Conservation (phyloP, 2,329 filamentous ascomycete genomes). For the Emergomyces orientalis region DNA sequence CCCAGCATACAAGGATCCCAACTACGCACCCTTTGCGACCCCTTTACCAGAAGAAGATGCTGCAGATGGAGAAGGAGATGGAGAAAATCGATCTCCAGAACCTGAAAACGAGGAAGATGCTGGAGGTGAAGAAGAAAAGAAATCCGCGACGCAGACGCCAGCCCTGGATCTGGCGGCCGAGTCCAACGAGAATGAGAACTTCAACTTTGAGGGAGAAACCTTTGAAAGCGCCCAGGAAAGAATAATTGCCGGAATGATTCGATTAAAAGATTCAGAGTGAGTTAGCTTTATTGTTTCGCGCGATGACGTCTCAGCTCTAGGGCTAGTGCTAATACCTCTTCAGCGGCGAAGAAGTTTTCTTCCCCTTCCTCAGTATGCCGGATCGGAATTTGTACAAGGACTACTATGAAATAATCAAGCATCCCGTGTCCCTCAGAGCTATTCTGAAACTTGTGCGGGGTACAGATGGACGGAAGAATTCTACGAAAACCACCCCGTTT, state of each 20-base stretch:
- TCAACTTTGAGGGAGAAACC: conserved; percentile 58
- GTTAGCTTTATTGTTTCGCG: conserved; percentile 21
- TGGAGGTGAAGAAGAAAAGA: conserved; percentile 9
- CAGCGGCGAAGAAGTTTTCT: conserved; percentile 58
- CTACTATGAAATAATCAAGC: conserved; percentile 75
- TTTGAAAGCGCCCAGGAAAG: conserved; percentile 85
- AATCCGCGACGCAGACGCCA: conserved; percentile 14
- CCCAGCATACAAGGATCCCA: conserved; percentile 62
- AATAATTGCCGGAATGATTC: conserved; percentile 64
- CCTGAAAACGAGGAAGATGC: conserved; percentile 13
- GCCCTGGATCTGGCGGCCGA: conserved; percentile 19
- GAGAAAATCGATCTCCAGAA: conserved; percentile 16
- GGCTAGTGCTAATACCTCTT: conserved; percentile 16
- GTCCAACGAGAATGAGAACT: conserved; percentile 23
- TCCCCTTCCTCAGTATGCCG: conserved; percentile 70
- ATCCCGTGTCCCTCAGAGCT: conserved; percentile 68
- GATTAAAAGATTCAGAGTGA: conserved; percentile 57
- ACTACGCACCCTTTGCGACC: conserved; percentile 64
- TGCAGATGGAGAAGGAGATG: conserved; percentile 36
- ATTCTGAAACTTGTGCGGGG: conserved; percentile 70
- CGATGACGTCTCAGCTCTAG: conserved; percentile 8
- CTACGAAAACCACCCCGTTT: conserved; percentile 56
- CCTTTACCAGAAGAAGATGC: conserved; percentile 54
- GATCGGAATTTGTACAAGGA: conserved; percentile 62
- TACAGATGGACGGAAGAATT: conserved; percentile 56